Base-by-base conservation (phyloP, 768 basidiomycete genomes). In the Heimioporus sp. region DNA sequence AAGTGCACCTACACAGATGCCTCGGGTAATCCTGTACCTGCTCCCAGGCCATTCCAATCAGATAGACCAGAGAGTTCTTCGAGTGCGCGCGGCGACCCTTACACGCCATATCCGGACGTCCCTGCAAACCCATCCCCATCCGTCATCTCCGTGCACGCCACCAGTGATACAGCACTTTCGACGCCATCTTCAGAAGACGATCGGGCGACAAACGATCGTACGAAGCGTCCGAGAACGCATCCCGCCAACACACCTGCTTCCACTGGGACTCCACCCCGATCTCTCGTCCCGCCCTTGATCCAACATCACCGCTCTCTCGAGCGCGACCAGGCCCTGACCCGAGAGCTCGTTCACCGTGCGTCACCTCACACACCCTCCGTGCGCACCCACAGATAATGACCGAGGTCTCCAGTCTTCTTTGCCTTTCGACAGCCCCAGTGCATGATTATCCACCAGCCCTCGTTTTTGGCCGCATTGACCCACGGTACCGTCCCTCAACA, bases 1-100 rank as follows among this genome's bases (percentile, higher is more conserved):
- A 73, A 80, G 31, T 92, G 90, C 68, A 82, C 85, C 2, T 92
- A 92, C 66, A 90, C 87, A 10, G 89, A 92, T 55, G 76, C 87
- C 20, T 79, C 84, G 19, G 90, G 90, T 34, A 84, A 86, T 42
- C 77, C 82, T n/a, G 90, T 92, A 11, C 86, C 89, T 37, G 87
- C 90, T 57, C 90, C 76, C 48, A 72, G 79, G 53, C 76, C 71
- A 9, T 73, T 75, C 61, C 79, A 76, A 58, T 67, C 74, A 47
- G 80, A 80, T 51, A 60, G 62, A 48, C 58, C 53, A 46, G 65
- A 65, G 36, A 24, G 46, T 20, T 60, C 63, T n/a, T 43, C 66
- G 12, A 68, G 73, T 36, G 19, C 54, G 37, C 70, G 59, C 40
- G 52, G 57, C 32, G 60, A 52, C 1, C 54, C 57, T 10, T 55